Evolutionary conservation across 148 eudicot species (phyloP), one percentile per base, ranked within the genome.

Genomic region (Limonium bicolor): DNA sequence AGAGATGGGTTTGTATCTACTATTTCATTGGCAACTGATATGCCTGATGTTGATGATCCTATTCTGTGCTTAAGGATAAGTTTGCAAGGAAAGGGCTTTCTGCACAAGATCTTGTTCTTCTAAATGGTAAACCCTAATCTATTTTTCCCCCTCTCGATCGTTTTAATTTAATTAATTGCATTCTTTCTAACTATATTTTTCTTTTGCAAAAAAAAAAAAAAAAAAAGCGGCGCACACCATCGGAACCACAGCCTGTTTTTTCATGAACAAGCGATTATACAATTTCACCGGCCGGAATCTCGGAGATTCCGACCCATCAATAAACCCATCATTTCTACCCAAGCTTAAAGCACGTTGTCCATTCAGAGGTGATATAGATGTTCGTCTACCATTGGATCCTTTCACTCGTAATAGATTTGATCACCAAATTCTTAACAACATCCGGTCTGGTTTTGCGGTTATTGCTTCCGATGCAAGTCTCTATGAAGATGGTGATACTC

Each of bases 181-280:
- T n/a, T n/a, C 6, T 11, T 10, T 2, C 1, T 40, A 18, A 26
- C 3, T n/a, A 29, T 7, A 22, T 23, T 18, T 41, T 43, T 24
- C 30, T 53, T 30, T 48, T 50, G 28, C 46, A 76, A n/a, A n/a
- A n/a, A n/a, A n/a, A n/a, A n/a, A n/a, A n/a, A n/a, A n/a, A n/a
- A n/a, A n/a, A n/a, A n/a, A n/a, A n/a, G 78, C 68, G 48, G 78
- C 83, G 29, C 83, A 76, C 37, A 71, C 83, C 7, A 71, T 76
- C 14, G 83, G 83, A 19, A 76, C 74, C 17, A 62, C 83, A 12
- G 78, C 78, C 17, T 76, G 83, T 39, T 76, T 76, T 69, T 76
- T 76, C 72, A 68, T 76, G 71, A 63, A 58, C 27, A 23, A 54
- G 18, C 48, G 86, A 57, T 70, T 78, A 0, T 78, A 78, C 77